These are phyloP conservation scores for Mucor circinelloides DNA, from an alignment of 371 early-diverging fungal genomes.

Conservation along the genomic window DNA sequence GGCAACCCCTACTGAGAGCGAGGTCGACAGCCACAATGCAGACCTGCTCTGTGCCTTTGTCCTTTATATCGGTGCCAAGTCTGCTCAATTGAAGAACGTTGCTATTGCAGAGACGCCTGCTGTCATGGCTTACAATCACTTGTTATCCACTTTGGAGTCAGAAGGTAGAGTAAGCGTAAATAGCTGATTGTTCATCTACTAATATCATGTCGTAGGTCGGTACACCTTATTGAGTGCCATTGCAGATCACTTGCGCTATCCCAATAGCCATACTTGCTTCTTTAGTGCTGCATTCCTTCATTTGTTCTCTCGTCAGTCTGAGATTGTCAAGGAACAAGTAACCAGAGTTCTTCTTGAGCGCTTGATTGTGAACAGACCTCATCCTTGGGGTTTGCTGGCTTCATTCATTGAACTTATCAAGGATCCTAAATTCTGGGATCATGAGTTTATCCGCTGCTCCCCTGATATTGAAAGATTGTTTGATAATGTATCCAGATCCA, in stretches of 20 bases:
- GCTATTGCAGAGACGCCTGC: conserved; percentile 61
- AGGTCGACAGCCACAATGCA: conserved; percentile 29
- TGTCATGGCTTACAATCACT: conserved; percentile 77
- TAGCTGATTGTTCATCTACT: background rate
- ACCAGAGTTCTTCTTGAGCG: conserved; percentile 94
- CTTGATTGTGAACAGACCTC: conserved; percentile 94
- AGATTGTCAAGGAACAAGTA: conserved; percentile 90
- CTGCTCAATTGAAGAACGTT: conserved; percentile 52
- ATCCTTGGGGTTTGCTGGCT: conserved; percentile 96
- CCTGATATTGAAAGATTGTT: conserved; percentile 77
- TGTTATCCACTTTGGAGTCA: conserved; percentile 73
- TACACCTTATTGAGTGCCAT: conserved; percentile 87
- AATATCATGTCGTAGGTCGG: conserved; percentile 56
- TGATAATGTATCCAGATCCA: conserved; percentile 61
- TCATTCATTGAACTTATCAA: conserved; percentile 96
- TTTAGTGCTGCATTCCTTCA: conserved; percentile 79
- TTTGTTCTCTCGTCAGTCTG: conserved; percentile 77
- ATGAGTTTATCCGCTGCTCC: conserved; percentile 72
- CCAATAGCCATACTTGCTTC: conserved; percentile 94
- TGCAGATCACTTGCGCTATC: conserved; percentile 95
- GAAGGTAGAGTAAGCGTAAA: conserved; percentile 58
- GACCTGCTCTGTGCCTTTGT: conserved; percentile 78
- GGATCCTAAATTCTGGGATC: conserved; percentile 89
- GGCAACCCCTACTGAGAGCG: conserved; percentile 30
- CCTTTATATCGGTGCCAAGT: conserved; percentile 79